A percentile compares a stretch with the other conserved stretches of the same genome.
phyloP scores from a whole-genome alignment of 75 land plant genomes.

The Cunninghamia lanceolata region DNA sequence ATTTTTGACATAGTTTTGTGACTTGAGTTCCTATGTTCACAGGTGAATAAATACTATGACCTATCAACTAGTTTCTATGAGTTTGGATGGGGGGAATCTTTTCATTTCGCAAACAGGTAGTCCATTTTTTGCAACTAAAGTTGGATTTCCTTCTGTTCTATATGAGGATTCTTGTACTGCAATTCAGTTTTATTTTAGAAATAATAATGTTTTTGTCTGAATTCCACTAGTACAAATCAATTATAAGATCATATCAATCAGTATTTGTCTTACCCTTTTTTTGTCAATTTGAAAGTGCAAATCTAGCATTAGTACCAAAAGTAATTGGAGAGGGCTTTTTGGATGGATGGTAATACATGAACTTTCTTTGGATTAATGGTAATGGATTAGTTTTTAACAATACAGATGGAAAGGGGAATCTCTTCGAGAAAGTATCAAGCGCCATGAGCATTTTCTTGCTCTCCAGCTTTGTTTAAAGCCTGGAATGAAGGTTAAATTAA shows the following conservation, averaged over 20 bases:
- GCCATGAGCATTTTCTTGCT: slow-evolving; percentile 98
- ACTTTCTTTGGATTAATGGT: slow-evolving; percentile 1
- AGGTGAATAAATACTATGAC: slow-evolving; percentile 99
- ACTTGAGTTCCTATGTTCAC: slow-evolving; percentile 10
- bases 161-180: neutral
- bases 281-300: neutral
- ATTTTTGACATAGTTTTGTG: neutral
- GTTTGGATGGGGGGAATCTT: slow-evolving; percentile 98
- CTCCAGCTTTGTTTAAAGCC: slow-evolving; percentile 78
- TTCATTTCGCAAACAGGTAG: slow-evolving; percentile 93
- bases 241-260: neutral
- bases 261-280: neutral
- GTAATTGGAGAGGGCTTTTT: neutral
- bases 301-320: neutral
- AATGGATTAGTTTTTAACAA: neutral
- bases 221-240: neutral
- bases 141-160: neutral
- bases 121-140: neutral
- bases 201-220: neutral
- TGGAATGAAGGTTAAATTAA: slow-evolving; percentile 72
- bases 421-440: slow-evolving; percentile 88
- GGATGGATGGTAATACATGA: neutral
- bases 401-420: slow-evolving; percentile 87
- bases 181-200: neutral
- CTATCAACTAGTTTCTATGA: slow-evolving; percentile 97